Percentiles rank a stretch among this genome's conserved stretches.
Evolutionary conservation across 106 monocot genomes (phyloP).

Genomic region (Phalaenopsis equestris): DNA sequence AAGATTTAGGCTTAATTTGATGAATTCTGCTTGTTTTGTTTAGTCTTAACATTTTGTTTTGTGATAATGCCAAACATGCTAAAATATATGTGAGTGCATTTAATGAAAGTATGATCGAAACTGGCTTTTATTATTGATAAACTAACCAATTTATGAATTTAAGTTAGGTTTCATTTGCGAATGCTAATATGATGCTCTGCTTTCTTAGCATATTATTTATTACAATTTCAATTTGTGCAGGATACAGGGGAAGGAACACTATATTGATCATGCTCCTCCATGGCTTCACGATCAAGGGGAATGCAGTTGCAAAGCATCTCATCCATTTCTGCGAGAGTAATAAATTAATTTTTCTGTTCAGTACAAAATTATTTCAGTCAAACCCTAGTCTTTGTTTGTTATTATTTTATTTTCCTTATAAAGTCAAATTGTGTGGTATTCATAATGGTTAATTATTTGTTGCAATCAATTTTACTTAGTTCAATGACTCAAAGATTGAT

Average conservation of each 20-base stretch:
- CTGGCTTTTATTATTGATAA: not conserved
- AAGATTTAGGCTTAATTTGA: not conserved
- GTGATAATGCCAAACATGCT: not conserved
- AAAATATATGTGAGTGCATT: not conserved
- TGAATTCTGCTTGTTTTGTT: not conserved
- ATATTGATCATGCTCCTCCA: not conserved
- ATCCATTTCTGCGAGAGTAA: constrained; percentile 2
- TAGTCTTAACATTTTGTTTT: not conserved
- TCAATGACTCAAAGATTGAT: not conserved
- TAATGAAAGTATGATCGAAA: not conserved
- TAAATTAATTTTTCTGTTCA: not conserved
- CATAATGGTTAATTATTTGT: not conserved
- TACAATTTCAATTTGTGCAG: not conserved
- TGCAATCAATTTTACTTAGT: not conserved
- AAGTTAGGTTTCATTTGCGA: not conserved
- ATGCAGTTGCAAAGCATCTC: not conserved
- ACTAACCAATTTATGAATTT: not conserved
- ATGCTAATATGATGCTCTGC: not conserved
- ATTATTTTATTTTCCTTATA: not conserved
- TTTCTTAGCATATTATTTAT: not conserved
- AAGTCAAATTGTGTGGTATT: not conserved
- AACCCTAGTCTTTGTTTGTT: not conserved
- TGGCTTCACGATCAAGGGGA: constrained; percentile 2
- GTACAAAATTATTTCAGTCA: not conserved
- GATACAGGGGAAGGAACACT: not conserved